These are phyloP conservation scores for Teunomyces funiuensis DNA, from an alignment of 805 yeast species.

Conservation along the genomic window DNA sequence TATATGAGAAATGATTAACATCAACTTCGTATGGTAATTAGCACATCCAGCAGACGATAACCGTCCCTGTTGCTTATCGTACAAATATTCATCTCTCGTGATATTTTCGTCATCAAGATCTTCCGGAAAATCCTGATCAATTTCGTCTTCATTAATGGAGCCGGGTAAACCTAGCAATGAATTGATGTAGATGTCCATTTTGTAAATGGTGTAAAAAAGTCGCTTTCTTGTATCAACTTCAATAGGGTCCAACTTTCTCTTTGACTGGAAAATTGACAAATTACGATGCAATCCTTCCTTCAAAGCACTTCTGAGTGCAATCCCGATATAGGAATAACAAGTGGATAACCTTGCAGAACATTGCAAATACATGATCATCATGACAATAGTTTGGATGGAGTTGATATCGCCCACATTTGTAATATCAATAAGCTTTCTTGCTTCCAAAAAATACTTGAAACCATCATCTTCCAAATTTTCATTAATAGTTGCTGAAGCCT, in stretches of 20 bases:
- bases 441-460: conserved; percentile 75
- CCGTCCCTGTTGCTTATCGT: conserved; percentile 48
- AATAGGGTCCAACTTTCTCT: conserved; percentile 64
- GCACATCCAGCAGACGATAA: conserved; percentile 77
- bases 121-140: conserved; percentile 82
- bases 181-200: conserved; percentile 87
- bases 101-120: conserved; percentile 87
- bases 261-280: conserved; percentile 45
- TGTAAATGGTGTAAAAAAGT: conserved; percentile 84
- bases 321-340: conserved; percentile 86
- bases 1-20: conserved; percentile 68
- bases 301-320: conserved; percentile 78
- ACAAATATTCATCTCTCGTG: conserved; percentile 58
- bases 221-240: conserved; percentile 83
- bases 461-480: conserved; percentile 70
- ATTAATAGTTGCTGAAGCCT: conserved; percentile 19
- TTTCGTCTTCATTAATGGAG: conserved; percentile 71
- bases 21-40: conserved; percentile 77
- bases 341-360: conserved; percentile 85
- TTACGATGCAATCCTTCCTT: conserved; percentile 83
- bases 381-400: conserved; percentile 82
- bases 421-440: conserved; percentile 74
- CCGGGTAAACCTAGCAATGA: conserved; percentile 85
- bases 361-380: conserved; percentile 82
- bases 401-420: conserved; percentile 80